These are phyloP conservation scores for Pyrenula massariospora DNA, from an alignment of 495 filamentous ascomycete species.

Conservation along the genomic window DNA sequence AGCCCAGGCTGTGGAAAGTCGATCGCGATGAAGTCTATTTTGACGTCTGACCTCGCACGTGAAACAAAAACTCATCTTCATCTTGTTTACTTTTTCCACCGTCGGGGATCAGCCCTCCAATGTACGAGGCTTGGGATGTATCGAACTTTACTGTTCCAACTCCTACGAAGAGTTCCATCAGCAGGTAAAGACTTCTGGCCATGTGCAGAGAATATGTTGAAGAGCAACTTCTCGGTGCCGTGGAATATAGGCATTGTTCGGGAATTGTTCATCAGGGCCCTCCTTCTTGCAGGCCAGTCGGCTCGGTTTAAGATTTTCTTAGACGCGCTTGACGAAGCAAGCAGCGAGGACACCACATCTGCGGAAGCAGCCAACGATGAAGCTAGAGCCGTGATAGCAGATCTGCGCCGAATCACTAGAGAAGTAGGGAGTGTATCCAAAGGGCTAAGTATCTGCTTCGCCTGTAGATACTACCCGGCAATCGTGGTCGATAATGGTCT, in stretches of 20 bases:
- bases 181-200: neutral
- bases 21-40: no score
- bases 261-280: neutral
- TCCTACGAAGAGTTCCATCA: slow-evolving; percentile 12
- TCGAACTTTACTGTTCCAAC: slow-evolving; percentile 21
- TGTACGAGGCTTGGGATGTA: slow-evolving; percentile 18
- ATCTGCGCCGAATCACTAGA: slow-evolving; percentile 11
- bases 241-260: neutral
- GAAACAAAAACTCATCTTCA: slow-evolving; percentile 20
- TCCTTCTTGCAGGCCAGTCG: neutral
- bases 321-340: slow-evolving; percentile 21
- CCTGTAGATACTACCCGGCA: slow-evolving; percentile 24
- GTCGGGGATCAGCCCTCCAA: slow-evolving; percentile 18
- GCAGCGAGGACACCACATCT: slow-evolving; percentile 11
- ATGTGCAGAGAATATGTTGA: neutral
- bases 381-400: slow-evolving; percentile 11
- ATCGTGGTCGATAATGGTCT: slow-evolving; percentile 9
- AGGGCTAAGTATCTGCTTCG: slow-evolving; percentile 20
- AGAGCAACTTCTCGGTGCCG: neutral
- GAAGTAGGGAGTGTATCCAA: neutral
- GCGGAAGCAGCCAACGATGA: no score
- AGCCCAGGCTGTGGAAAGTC: no score
- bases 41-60: no score
- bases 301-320: slow-evolving; percentile 8
- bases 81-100: slow-evolving; percentile 24